These are phyloP conservation scores for Trichophyton benhamiae DNA, from an alignment of 2,329 filamentous ascomycete species.

Conservation along the genomic window DNA sequence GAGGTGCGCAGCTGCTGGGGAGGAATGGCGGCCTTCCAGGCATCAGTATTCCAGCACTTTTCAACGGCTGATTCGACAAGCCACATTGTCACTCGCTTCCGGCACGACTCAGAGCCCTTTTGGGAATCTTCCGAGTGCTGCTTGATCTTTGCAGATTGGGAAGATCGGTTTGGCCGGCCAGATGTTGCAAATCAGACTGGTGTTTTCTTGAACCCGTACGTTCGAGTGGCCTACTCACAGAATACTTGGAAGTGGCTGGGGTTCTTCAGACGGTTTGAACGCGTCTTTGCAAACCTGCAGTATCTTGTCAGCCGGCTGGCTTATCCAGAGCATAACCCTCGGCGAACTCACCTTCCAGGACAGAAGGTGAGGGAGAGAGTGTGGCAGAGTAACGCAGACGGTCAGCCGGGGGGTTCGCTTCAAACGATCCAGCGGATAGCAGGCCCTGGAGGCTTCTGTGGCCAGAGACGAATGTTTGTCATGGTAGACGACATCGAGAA, in stretches of 20 bases:
- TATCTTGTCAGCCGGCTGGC: constrained; percentile 10
- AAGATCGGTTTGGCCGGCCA: constrained; percentile 6
- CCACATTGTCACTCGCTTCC: not conserved
- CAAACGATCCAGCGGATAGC: constrained; percentile 7
- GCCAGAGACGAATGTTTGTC: constrained; percentile 11
- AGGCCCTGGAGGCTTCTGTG: constrained; percentile 7
- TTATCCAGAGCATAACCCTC: constrained; percentile 11
- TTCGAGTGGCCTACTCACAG: constrained; percentile 8
- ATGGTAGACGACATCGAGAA: constrained; percentile 7
- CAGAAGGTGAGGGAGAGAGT: constrained; percentile 4
- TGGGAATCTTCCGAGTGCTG: constrained; percentile 11
- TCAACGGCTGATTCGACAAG: not conserved
- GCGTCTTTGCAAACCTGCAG: constrained; percentile 9
- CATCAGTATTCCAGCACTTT: not conserved
- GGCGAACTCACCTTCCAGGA: constrained; percentile 4
- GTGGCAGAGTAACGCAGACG: constrained; percentile 1
- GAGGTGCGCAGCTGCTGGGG: constrained; percentile 11
- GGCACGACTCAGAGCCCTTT: constrained; percentile 6
- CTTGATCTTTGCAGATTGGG: constrained; percentile 10
- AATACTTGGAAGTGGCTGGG: constrained; percentile 8
- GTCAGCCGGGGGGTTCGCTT: constrained; percentile 6
- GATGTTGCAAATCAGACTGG: not conserved
- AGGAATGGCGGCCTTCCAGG: constrained; percentile 10
- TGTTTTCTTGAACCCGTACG: constrained; percentile 8
- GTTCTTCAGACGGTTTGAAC: constrained; percentile 10